Evolutionary conservation across 1,139 yeast genomes (phyloP).

Genomic region (Yamadazyma epiphylla): DNA sequence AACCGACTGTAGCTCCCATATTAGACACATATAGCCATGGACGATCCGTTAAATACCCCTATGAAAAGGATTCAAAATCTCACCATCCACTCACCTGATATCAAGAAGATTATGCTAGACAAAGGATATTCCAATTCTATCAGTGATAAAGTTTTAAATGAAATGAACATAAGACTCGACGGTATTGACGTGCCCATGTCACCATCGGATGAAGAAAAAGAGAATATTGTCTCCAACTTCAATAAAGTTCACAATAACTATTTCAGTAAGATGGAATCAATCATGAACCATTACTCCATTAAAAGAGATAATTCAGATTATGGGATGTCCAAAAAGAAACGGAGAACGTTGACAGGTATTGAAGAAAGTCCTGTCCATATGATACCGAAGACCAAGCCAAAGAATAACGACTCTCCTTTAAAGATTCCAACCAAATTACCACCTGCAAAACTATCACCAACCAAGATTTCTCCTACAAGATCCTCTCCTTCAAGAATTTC

Average conservation of each 20-base stretch:
- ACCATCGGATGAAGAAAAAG: not conserved
- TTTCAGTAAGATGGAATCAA: constrained; percentile 41
- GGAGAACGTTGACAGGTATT: constrained; percentile 33
- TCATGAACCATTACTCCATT: constrained; percentile 37
- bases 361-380: constrained; percentile 12
- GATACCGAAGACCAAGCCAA: not conserved
- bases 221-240: constrained; percentile 1
- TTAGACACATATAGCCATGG: constrained; percentile 1
- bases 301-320: constrained; percentile 7
- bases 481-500: constrained; percentile 16
- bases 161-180: constrained; percentile 28
- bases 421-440: constrained; percentile 1
- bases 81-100: constrained; percentile 30
- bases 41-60: constrained; percentile 31
- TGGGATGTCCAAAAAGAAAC: constrained; percentile 16
- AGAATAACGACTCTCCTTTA: not conserved
- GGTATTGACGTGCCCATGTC: constrained; percentile 9
- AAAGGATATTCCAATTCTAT: constrained; percentile 41
- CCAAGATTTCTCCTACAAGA: constrained; percentile 5
- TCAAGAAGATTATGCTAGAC: constrained; percentile 26
- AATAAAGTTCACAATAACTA: constrained; percentile 24
- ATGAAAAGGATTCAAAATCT: constrained; percentile 35
- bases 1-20: not conserved
- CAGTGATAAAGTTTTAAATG: constrained; percentile 39
- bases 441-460: constrained; percentile 2